These are phyloP conservation scores for Cutaneotrichosporon sp. DNA, from an alignment of 1,284 basidiomycete genomes.

Conservation along the genomic window DNA sequence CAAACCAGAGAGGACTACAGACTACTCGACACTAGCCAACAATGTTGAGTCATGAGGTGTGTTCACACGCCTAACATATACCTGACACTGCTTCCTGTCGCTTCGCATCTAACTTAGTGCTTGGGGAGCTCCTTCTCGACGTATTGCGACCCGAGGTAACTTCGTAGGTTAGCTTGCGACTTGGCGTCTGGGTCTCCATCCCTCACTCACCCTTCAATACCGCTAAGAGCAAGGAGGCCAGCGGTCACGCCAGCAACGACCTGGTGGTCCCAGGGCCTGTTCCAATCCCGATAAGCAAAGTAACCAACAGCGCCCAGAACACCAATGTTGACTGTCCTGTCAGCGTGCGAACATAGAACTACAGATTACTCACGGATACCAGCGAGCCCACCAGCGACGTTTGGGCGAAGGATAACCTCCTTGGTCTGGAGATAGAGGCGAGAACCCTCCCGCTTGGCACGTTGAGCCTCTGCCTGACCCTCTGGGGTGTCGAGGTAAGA, in stretches of 20 bases:
- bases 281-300: conserved; percentile 68
- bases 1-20: neutral
- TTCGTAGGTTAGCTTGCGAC: conserved; percentile 13
- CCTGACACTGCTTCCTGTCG: neutral
- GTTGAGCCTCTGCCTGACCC: conserved; percentile 61
- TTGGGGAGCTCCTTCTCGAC: conserved; percentile 43
- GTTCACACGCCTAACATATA: neutral
- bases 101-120: conserved; percentile 20
- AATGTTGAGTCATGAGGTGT: neutral
- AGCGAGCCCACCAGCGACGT: conserved; percentile 67
- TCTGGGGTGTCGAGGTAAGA: conserved; percentile 63
- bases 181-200: conserved; percentile 34
- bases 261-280: conserved; percentile 68
- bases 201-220: conserved; percentile 65
- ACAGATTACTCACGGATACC: conserved; percentile 60
- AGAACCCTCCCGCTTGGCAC: conserved; percentile 64
- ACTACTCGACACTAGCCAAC: conserved; percentile 1
- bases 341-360: neutral
- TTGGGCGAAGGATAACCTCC: conserved; percentile 66
- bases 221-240: conserved; percentile 65
- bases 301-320: conserved; percentile 69
- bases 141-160: conserved; percentile 44
- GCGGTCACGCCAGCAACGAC: conserved; percentile 64
- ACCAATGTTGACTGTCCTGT: conserved; percentile 63
- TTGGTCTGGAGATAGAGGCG: conserved; percentile 61